Conservation (phyloP, 768 basidiomycete species). For the Phaeotremella skinneri region DNA sequence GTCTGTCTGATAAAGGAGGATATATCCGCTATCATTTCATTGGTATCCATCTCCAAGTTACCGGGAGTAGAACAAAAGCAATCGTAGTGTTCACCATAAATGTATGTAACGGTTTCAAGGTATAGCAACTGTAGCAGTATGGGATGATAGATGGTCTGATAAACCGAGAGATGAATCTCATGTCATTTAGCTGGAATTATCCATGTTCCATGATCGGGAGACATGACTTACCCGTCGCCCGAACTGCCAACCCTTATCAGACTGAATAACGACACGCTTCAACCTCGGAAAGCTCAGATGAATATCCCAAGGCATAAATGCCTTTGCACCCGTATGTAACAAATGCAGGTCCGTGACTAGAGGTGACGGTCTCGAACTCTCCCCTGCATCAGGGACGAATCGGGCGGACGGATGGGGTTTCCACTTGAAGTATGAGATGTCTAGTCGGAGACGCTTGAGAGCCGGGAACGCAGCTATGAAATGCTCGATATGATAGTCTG, state of each 20-base stretch:
- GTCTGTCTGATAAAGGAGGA: not conserved
- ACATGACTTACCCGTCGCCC: not conserved
- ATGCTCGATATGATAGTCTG: not conserved
- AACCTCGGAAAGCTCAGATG: not conserved
- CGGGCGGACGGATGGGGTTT: not conserved
- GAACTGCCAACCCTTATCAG: not conserved
- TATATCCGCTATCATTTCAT: not conserved
- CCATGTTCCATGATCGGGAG: too few species aligned
- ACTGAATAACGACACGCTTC: not conserved
- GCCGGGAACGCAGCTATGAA: not conserved
- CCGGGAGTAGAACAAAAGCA: not conserved
- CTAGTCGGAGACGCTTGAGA: not conserved
- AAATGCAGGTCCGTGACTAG: not conserved
- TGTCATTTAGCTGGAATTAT: too few species aligned
- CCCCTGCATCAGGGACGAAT: not conserved
- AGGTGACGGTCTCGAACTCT: not conserved
- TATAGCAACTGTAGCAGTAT: not conserved
- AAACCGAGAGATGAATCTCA: too few species aligned
- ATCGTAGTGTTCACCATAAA: not conserved
- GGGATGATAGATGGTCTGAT: not conserved
- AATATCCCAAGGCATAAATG: not conserved
- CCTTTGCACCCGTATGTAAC: not conserved
- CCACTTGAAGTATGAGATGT: not conserved
- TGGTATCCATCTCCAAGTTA: not conserved
- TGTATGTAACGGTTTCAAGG: not conserved